phyloP scores from a whole-genome alignment of 2,329 filamentous ascomycete species.

The Colletotrichum falcatum region DNA sequence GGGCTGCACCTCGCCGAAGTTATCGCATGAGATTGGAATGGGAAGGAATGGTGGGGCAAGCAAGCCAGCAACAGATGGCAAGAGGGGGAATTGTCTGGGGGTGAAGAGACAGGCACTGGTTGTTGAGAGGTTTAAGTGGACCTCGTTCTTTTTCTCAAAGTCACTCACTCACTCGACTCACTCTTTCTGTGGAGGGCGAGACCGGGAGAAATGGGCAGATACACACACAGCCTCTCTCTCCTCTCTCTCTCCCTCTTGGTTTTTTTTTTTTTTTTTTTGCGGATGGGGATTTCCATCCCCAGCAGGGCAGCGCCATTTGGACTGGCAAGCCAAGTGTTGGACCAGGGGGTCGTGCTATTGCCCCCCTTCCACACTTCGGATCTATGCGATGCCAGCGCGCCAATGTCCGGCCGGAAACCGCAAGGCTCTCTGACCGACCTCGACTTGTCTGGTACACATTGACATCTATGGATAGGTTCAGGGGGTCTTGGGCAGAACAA shows the following conservation, averaged over 20 bases:
- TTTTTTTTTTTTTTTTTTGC: not conserved
- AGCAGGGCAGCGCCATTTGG: slow-evolving; percentile 16
- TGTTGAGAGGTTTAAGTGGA: slow-evolving; percentile 43
- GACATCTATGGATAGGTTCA: not conserved
- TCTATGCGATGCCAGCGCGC: slow-evolving; percentile 29
- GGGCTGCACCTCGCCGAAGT: slow-evolving; percentile 23
- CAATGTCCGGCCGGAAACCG: slow-evolving; percentile 29
- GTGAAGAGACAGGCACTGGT: slow-evolving; percentile 36
- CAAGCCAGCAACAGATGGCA: slow-evolving; percentile 19
- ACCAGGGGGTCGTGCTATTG: slow-evolving; percentile 1
- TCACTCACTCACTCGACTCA: slow-evolving; percentile 32
- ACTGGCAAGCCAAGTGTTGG: slow-evolving; percentile 30
- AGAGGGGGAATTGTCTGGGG: slow-evolving; percentile 24
- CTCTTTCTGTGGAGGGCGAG: slow-evolving; percentile 13
- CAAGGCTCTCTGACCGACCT: slow-evolving; percentile 5
- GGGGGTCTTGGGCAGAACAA: not conserved
- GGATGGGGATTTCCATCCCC: not conserved
- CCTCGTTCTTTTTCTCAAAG: slow-evolving; percentile 28
- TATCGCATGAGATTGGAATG: slow-evolving; percentile 33
- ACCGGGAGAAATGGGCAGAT: slow-evolving; percentile 6
- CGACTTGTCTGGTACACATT: slow-evolving; percentile 3
- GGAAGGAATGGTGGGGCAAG: slow-evolving; percentile 18
- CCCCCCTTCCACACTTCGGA: not conserved
- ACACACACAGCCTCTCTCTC: not conserved
- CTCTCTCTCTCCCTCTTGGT: too few species aligned